Base-by-base conservation (phyloP, 2,329 filamentous ascomycete species). In the Fusarium sp. region DNA sequence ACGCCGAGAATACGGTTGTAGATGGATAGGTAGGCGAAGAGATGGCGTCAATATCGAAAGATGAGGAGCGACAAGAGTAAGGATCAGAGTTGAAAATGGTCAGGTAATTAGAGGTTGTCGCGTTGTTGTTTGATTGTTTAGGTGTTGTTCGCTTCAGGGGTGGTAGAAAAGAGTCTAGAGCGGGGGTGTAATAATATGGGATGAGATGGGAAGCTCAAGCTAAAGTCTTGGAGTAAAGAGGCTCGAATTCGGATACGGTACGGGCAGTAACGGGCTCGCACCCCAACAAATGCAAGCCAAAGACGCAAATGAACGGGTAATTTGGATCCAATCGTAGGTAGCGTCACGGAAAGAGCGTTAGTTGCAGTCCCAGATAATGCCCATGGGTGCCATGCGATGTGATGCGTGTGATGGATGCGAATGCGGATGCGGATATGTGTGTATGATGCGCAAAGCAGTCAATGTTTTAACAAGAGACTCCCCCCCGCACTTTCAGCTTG, bases 401-500 rank as follows among this genome's bases (percentile, higher is more conserved):
- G 54, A 35, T 58, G 33, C 10, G 16, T 47, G 42, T 22, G 42
- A 38, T 35, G 13, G 31, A 33, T 57, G 54, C 22, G 47, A 31
- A 61, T 61, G 36, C 58, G 27, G 14, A 42, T 58, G 18, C 14
- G 61, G 25, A 68, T 65, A 20, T 47, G 29, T 33, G 62, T 61
- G 66, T 42, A 20, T 35, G 36, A 40, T 40, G 38, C 38, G 42
- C 42, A 47, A 27, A 27, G 42, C 42, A 47, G 22, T 27, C 42
- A 45, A 45, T 33, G 11, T 33, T 33, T 33, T 33, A 35, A 33
- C 31, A 33, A 33, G 31, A 35, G 14, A 18, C 35, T 36, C 40
- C 42, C 62, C 73, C 73, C 73, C 73, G 70, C 73, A 75, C 70
- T 74, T 74, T 71, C 35, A 58, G 62, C 69, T 59, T 75, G 36